A percentile compares a stretch with the other conserved stretches of the same genome.
These are phyloP conservation scores for Fusarium falciforme DNA, from an alignment of 2,329 filamentous ascomycete species.

Conservation along the genomic window DNA sequence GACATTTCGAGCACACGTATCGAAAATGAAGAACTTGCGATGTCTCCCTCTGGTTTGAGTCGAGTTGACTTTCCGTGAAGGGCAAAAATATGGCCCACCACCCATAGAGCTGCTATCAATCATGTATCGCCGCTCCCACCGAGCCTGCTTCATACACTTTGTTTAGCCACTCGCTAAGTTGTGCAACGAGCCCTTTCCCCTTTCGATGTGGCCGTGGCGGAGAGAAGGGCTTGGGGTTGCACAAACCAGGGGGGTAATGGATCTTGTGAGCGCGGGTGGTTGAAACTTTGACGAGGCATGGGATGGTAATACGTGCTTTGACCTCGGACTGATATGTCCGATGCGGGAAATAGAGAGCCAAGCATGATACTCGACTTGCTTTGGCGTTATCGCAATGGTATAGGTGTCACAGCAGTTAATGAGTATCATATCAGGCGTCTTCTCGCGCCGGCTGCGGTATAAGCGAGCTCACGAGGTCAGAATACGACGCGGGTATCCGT, in stretches of 20 bases:
- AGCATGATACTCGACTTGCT: neutral
- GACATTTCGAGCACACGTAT: neutral
- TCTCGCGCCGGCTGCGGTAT: neutral
- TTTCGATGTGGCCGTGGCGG: neutral
- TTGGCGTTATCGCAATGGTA: slow-evolving; percentile 1
- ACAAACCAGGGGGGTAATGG: slow-evolving; percentile 3
- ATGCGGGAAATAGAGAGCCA: neutral
- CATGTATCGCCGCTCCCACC: neutral
- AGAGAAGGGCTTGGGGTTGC: neutral
- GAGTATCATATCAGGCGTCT: neutral
- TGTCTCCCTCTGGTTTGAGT: neutral
- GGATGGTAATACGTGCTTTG: neutral
- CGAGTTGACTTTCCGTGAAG: neutral
- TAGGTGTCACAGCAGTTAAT: neutral
- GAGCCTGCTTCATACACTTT: neutral
- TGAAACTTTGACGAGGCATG: slow-evolving; percentile 4
- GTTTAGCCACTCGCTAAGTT: neutral
- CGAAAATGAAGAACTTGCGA: neutral
- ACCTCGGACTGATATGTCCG: neutral
- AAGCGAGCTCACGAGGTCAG: slow-evolving; percentile 21
- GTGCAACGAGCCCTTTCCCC: neutral
- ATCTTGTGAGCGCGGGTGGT: slow-evolving; percentile 16
- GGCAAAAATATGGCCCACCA: neutral
- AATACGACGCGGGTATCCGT: slow-evolving; percentile 2
- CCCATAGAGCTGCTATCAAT: neutral